phyloP scores from a whole-genome alignment of 768 basidiomycete genomes.

The Kwoniella sp. region DNA sequence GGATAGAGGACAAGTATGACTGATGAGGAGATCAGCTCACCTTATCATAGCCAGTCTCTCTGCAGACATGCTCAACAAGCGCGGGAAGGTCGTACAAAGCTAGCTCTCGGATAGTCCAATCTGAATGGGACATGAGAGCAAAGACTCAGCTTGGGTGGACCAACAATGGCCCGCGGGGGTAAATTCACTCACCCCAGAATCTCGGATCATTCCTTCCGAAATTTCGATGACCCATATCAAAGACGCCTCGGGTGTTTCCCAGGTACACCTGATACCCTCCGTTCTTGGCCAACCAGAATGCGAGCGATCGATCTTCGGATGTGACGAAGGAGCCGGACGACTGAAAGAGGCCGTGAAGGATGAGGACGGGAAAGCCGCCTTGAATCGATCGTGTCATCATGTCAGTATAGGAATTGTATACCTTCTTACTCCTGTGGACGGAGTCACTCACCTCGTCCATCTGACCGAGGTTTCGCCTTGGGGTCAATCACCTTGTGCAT shows the following conservation, averaged over 20 bases:
- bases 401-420: neutral
- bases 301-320: conserved; percentile 61
- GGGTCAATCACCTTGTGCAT: conserved; percentile 58
- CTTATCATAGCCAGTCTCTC: conserved; percentile 60
- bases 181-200: conserved; percentile 59
- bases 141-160: neutral
- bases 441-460: conserved; percentile 47
- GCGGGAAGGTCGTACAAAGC: conserved; percentile 62
- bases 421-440: too few species aligned
- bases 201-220: conserved; percentile 59
- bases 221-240: conserved; percentile 61
- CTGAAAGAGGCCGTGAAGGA: conserved; percentile 62
- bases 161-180: too few species aligned
- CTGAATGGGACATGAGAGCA: conserved; percentile 30
- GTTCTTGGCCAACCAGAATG: conserved; percentile 62
- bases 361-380: conserved; percentile 60
- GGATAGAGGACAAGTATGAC: neutral
- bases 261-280: conserved; percentile 60
- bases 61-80: conserved; percentile 60
- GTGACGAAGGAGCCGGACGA: conserved; percentile 61
- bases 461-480: conserved; percentile 41
- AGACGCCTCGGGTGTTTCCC: conserved; percentile 60
- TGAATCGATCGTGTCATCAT: neutral
- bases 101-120: conserved; percentile 62
- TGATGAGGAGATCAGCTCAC: conserved; percentile 15